Conservation (phyloP, 2,329 filamentous ascomycete species). For the Botrytis deweyae region DNA sequence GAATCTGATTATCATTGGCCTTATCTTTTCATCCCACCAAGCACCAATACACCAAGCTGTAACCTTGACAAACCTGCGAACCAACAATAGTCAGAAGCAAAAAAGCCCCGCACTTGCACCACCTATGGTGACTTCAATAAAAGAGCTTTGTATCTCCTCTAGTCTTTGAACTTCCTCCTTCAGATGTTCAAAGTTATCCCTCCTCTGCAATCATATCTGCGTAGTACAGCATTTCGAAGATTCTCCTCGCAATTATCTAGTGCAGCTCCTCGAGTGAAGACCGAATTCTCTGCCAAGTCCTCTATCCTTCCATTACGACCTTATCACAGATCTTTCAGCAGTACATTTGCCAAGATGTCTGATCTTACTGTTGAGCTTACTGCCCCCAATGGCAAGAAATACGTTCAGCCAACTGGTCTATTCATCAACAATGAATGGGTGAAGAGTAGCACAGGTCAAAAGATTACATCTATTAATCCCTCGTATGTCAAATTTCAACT, state of each 20-base stretch:
- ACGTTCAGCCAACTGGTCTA: constrained; percentile 71
- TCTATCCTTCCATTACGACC: background rate
- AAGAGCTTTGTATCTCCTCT: constrained; percentile 8
- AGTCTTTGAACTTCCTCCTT: background rate
- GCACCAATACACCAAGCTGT: background rate
- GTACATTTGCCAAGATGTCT: constrained; percentile 39
- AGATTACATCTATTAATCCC: constrained; percentile 67
- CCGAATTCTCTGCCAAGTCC: background rate
- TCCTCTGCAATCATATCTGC: constrained; percentile 16
- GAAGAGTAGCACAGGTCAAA: constrained; percentile 62
- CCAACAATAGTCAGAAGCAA: background rate
- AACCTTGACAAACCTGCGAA: background rate
- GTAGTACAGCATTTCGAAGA: constrained; percentile 1
- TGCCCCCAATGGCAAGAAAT: constrained; percentile 73
- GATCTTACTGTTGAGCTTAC: constrained; percentile 59
- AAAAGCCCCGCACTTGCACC: constrained; percentile 15
- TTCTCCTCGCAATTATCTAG: background rate
- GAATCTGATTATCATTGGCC: background rate
- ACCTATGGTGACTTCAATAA: background rate
- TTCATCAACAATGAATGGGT: constrained; percentile 85
- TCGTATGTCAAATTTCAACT: constrained; percentile 47
- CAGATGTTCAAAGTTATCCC: constrained; percentile 16
- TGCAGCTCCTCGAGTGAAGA: constrained; percentile 8
- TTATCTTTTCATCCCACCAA: constrained; percentile 20
- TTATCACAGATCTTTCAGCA: constrained; percentile 27